Conservation (phyloP, 441 rosid genomes). For the Erodium texanum region DNA sequence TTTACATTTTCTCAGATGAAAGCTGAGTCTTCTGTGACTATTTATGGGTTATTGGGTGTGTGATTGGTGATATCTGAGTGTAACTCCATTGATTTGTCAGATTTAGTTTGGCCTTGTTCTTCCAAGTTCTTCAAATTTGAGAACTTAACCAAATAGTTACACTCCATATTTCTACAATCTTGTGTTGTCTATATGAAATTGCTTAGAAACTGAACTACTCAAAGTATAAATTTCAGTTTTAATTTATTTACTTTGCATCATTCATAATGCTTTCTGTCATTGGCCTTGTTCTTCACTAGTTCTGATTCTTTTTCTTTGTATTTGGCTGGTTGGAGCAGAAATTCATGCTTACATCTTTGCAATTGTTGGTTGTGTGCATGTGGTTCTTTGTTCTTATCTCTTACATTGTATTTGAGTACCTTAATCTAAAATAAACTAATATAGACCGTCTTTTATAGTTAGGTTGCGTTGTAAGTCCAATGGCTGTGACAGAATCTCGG, state of each 20-base stretch:
- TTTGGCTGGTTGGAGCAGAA: slow-evolving; percentile 13
- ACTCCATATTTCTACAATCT: background rate
- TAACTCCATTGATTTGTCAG: background rate
- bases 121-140: background rate
- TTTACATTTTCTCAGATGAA: background rate
- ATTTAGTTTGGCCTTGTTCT: background rate
- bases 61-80: slow-evolving; percentile 4
- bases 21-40: background rate
- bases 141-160: background rate
- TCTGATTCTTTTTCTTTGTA: slow-evolving; percentile 10
- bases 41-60: background rate
- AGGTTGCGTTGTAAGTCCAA: slow-evolving; percentile 25
- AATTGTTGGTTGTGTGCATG: slow-evolving; percentile 7
- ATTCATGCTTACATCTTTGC: background rate
- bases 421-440: background rate
- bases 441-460: slow-evolving; percentile 3
- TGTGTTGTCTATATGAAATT: background rate
- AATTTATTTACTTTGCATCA: background rate
- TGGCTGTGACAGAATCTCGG: slow-evolving; percentile 63
- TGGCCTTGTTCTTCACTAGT: background rate
- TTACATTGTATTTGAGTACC: background rate
- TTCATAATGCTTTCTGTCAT: background rate
- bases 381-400: background rate
- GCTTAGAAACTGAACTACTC: background rate
- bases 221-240: background rate